Evolutionary conservation across 805 yeast genomes (phyloP).

Genomic region (Metschnikowia picachoensis): DNA sequence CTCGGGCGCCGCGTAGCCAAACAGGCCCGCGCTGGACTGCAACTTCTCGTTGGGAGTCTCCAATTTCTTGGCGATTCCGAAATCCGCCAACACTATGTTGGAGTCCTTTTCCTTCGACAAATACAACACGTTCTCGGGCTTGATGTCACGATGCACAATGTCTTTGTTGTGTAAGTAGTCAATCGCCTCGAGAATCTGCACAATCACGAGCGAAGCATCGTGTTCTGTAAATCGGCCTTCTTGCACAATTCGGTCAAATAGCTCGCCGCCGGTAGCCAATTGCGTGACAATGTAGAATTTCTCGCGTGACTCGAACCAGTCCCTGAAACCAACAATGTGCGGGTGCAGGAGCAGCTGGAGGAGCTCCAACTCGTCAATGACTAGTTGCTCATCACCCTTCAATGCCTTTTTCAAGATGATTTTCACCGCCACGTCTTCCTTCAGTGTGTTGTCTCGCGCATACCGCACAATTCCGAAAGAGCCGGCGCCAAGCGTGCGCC

Average conservation of each 20-base stretch:
- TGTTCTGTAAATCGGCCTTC: constrained; percentile 83
- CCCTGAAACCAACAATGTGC: constrained; percentile 83
- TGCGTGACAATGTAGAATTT: constrained; percentile 93
- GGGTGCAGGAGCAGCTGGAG: constrained; percentile 71
- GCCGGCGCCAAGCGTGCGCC: constrained; percentile 89
- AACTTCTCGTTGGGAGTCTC: constrained; percentile 56
- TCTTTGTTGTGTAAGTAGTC: constrained; percentile 69
- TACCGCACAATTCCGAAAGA: constrained; percentile 88
- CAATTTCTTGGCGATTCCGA: constrained; percentile 87
- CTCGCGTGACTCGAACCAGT: constrained; percentile 91
- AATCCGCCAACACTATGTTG: constrained; percentile 84
- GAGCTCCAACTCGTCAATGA: constrained; percentile 72
- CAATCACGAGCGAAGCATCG: constrained; percentile 75
- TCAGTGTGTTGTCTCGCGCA: constrained; percentile 50
- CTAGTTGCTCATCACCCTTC: constrained; percentile 71
- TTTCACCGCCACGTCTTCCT: constrained; percentile 83
- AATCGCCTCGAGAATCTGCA: constrained; percentile 74
- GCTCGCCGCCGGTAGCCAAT: constrained; percentile 93
- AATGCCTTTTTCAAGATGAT: constrained; percentile 83
- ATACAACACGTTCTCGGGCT: constrained; percentile 89
- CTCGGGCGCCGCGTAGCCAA: constrained; percentile 98
- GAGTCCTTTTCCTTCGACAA: constrained; percentile 53
- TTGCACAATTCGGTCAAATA: constrained; percentile 80
- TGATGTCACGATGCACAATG: constrained; percentile 90
- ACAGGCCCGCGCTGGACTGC: constrained; percentile 79